Base-by-base conservation (phyloP, 257 asterid species). In the Solanum lycopersicoides region DNA sequence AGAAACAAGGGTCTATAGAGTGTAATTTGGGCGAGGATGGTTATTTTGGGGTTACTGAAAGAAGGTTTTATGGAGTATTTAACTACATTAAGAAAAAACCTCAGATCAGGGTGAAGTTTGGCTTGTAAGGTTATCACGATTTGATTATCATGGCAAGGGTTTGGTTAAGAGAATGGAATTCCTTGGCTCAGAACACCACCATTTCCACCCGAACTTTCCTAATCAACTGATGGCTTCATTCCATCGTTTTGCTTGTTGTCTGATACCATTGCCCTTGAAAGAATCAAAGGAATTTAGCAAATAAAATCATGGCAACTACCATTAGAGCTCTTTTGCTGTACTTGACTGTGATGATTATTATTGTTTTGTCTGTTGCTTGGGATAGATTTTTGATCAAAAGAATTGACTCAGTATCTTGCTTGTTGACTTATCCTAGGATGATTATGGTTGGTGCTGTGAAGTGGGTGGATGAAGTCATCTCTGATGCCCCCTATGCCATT, bases 381-480 rank as follows among this genome's bases (percentile, higher is more conserved):
- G 16, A 32, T 34, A 16, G 44, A 37, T 47, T 59, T 53, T 69
- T 79, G 23, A 85, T 60, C 75, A 83, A 9, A 68, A 41, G 42
- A 66, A 71, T 82, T 89, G 37, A 80, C 85, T 47, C 85, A 80
- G 30, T 30, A 23, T 44, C 25, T 63, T 86, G 69, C 66, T 87
- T 11, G 44, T 72, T 82, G 89, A 74, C 60, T 37, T 88, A 10
- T 89, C 82, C 25, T 88, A 96, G 99, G 95, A 95, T 95, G 98
- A 92, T 94, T 85, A 96, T 95, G 99, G 99, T 96, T 76, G 93
- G 98, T 91, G 98, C 95, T 66, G 98, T 96, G 4, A 96, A 96
- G 93, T 96, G 99, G 98, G 99, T 96, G 88, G 98, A 96, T 88
- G 98, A 96, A 92, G 95, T 96, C 80, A 96, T 95, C 88, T 95